These are phyloP conservation scores for Penicillium sp. DNA, from an alignment of 2,329 filamentous ascomycete genomes.

Conservation along the genomic window DNA sequence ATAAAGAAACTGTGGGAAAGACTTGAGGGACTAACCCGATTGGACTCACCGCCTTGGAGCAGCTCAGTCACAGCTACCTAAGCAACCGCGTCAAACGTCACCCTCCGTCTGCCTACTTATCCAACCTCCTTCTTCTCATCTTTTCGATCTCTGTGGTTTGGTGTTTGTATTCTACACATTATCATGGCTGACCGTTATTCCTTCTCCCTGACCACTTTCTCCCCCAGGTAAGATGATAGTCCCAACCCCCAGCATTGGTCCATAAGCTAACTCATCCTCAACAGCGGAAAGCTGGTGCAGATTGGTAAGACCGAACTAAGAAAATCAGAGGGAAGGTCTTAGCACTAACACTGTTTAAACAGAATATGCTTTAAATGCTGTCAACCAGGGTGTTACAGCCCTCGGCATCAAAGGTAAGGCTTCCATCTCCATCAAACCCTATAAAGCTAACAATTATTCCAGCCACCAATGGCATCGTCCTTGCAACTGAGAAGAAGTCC, in stretches of 20 bases:
- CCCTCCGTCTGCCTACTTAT: constrained; percentile 27
- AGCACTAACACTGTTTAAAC: constrained; percentile 4
- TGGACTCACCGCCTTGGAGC: constrained; percentile 28
- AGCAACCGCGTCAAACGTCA: constrained; percentile 32
- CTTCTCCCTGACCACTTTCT: constrained; percentile 99
- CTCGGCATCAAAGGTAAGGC: constrained; percentile 90
- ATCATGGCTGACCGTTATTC: constrained; percentile 97
- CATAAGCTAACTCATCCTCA: constrained; percentile 46
- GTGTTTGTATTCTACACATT: constrained; percentile 10
- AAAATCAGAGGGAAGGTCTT: neutral
- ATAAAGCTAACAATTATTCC: constrained; percentile 15
- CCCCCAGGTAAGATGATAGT: constrained; percentile 70
- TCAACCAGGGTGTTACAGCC: constrained; percentile 98
- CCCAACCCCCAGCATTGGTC: constrained; percentile 17
- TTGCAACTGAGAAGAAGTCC: constrained; percentile 99
- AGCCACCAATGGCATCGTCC: constrained; percentile 98
- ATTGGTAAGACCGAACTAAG: constrained; percentile 64
- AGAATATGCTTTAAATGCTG: constrained; percentile 99
- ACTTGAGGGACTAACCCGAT: constrained; percentile 10
- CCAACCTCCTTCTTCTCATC: constrained; percentile 16
- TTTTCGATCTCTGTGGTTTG: constrained; percentile 11
- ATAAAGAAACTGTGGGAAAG: constrained; percentile 13
- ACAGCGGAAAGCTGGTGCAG: constrained; percentile 96
- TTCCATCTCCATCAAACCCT: neutral
- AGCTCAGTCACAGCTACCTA: constrained; percentile 32